Percentiles rank a stretch among this genome's conserved stretches.
These are phyloP conservation scores for Cystobasidium tubakii DNA, from an alignment of 768 basidiomycete species.

Conservation along the genomic window DNA sequence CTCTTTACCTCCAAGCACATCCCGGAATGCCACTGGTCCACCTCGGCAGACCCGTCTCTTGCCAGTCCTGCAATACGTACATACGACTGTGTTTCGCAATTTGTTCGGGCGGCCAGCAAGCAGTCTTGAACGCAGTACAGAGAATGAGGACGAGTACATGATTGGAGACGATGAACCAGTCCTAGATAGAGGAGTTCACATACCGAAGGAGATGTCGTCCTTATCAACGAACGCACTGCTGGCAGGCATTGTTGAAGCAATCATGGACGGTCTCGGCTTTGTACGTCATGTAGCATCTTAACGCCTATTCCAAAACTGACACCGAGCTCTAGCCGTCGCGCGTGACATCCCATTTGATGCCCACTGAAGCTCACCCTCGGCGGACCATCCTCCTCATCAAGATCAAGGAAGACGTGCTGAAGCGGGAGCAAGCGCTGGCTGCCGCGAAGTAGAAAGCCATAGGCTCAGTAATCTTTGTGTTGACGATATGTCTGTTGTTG, in stretches of 20 bases:
- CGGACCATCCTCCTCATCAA: slow-evolving; percentile 97
- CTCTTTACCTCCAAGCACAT: slow-evolving; percentile 51
- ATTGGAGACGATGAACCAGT: slow-evolving; percentile 94
- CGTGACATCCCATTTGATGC: slow-evolving; percentile 91
- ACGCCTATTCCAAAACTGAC: background rate
- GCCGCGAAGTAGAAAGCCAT: slow-evolving; percentile 53
- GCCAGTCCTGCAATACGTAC: slow-evolving; percentile 84
- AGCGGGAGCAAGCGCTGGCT: slow-evolving; percentile 77
- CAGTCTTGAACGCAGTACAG: slow-evolving; percentile 89
- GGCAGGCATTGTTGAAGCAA: slow-evolving; percentile 94
- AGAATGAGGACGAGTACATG: slow-evolving; percentile 98
- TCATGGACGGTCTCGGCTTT: slow-evolving; percentile 86
- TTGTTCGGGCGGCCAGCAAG: slow-evolving; percentile 91
- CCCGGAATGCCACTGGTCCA: slow-evolving; percentile 60
- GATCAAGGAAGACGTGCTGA: slow-evolving; percentile 82
- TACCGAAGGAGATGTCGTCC: slow-evolving; percentile 87
- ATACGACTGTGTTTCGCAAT: slow-evolving; percentile 90
- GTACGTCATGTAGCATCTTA: slow-evolving; percentile 55
- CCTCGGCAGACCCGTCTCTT: slow-evolving; percentile 86
- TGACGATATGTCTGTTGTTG: slow-evolving; percentile 17
- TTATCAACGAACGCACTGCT: slow-evolving; percentile 96
- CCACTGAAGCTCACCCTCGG: slow-evolving; percentile 68
- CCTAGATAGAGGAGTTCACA: slow-evolving; percentile 82
- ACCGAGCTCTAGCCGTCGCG: slow-evolving; percentile 67
- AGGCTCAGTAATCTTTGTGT: background rate